These are phyloP conservation scores for Polyplosphaeria fusca DNA, from an alignment of 495 filamentous ascomycete genomes.

Conservation along the genomic window DNA sequence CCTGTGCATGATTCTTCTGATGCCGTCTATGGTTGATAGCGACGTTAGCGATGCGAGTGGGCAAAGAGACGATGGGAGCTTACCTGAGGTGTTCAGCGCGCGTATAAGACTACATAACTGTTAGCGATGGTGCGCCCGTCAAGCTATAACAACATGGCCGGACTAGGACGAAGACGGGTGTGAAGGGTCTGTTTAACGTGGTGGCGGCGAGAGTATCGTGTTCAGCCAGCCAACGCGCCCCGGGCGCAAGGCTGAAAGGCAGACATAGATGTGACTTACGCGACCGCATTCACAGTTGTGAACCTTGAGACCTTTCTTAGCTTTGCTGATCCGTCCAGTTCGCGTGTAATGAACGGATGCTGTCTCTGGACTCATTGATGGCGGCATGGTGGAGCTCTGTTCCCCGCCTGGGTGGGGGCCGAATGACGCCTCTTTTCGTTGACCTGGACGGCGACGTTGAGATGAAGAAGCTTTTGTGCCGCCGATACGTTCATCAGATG, in stretches of 20 bases:
- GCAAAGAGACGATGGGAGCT: no score
- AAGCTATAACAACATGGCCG: no score
- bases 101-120: constrained; percentile 48
- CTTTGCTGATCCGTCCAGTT: constrained; percentile 44
- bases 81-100: constrained; percentile 82
- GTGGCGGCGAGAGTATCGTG: background rate
- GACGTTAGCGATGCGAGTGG: no score
- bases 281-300: constrained; percentile 43
- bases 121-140: constrained; percentile 5
- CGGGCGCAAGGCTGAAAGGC: background rate
- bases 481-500: constrained; percentile 29
- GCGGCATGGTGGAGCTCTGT: constrained; percentile 33
- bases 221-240: constrained; percentile 6
- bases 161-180: no score
- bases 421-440: constrained; percentile 25
- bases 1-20: constrained; percentile 76
- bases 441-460: constrained; percentile 30
- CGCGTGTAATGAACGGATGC: constrained; percentile 37
- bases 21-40: constrained; percentile 62
- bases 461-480: constrained; percentile 23
- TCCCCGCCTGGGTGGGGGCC: constrained; percentile 30
- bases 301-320: constrained; percentile 41
- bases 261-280: constrained; percentile 30
- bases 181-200: no score
- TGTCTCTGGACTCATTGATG: constrained; percentile 25